Conservation (phyloP, 208 protist genomes). For the Leishmania tarentolae region DNA sequence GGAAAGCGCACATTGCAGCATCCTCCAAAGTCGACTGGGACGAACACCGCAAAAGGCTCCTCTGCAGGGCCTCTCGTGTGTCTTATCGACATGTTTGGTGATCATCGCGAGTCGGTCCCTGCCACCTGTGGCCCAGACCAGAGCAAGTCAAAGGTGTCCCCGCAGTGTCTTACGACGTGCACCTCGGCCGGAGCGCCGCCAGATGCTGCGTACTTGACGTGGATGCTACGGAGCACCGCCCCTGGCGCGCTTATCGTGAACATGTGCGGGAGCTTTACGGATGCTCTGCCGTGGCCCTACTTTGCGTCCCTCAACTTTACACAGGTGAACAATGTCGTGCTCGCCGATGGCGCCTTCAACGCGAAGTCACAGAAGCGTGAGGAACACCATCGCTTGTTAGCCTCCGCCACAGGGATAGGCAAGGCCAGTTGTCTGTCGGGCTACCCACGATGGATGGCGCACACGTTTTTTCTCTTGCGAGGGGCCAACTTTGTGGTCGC, state of each 20-base stretch:
- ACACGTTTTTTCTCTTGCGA: constrained; percentile 66
- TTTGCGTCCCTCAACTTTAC: constrained; percentile 46
- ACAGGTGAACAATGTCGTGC: constrained; percentile 46
- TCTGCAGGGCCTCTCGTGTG: constrained; percentile 25
- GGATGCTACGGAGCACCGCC: constrained; percentile 30
- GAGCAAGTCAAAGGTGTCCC: constrained; percentile 31
- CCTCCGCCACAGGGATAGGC: neutral
- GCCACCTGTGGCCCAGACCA: constrained; percentile 34
- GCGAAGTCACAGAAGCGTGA: constrained; percentile 58
- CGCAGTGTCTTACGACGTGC: constrained; percentile 47
- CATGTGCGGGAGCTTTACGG: constrained; percentile 49
- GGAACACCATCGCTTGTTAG: constrained; percentile 41
- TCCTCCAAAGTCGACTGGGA: neutral
- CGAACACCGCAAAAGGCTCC: constrained; percentile 9
- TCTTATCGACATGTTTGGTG: constrained; percentile 72
- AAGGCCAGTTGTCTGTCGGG: neutral
- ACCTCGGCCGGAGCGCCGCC: constrained; percentile 36
- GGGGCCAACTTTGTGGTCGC: constrained; percentile 60
- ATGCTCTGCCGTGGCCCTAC: constrained; percentile 35
- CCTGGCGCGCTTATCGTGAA: constrained; percentile 33
- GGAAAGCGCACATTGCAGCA: constrained; percentile 19
- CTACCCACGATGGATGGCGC: constrained; percentile 43
- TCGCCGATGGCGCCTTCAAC: constrained; percentile 52
- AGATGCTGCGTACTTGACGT: constrained; percentile 42
- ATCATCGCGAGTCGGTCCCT: constrained; percentile 43